Conservation (phyloP, 2,329 filamentous ascomycete species). For the Colletotrichum liaoningense region DNA sequence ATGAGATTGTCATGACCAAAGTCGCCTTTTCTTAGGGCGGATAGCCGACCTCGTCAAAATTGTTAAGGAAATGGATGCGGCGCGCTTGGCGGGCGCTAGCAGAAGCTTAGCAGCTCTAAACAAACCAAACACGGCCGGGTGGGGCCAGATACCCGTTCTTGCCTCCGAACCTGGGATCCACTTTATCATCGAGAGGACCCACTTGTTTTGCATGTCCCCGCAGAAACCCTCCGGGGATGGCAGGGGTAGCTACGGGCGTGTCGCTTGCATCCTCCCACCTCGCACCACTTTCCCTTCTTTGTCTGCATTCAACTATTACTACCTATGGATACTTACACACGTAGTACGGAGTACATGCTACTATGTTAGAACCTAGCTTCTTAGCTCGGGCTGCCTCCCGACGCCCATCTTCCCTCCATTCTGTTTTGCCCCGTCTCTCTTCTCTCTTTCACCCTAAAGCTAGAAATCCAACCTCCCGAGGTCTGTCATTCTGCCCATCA, state of each 20-base stretch:
- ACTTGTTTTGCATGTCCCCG: background rate
- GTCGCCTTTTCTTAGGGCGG: slow-evolving; percentile 30
- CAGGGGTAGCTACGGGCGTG: slow-evolving; percentile 11
- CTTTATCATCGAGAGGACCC: background rate
- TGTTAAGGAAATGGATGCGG: slow-evolving; percentile 31
- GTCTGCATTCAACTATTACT: background rate
- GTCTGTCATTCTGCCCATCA: background rate
- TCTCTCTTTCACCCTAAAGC: background rate
- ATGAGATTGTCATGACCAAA: slow-evolving; percentile 11
- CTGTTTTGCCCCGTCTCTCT: background rate
- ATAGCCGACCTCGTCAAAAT: slow-evolving; percentile 6
- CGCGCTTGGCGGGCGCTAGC: slow-evolving; percentile 30
- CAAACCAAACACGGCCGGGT: slow-evolving; percentile 26
- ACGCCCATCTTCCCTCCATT: background rate
- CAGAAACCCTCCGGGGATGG: slow-evolving; percentile 10
- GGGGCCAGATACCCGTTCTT: background rate
- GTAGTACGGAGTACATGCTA: too few relatives aligned
- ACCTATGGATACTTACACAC: too few relatives aligned
- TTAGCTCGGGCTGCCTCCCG: background rate
- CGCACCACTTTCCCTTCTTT: background rate
- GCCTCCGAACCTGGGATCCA: background rate
- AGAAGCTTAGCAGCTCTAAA: slow-evolving; percentile 36
- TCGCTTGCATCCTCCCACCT: background rate
- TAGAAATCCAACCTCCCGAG: background rate
- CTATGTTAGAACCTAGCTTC: background rate